Evolutionary conservation across 1,284 basidiomycete species (phyloP), one percentile per base, ranked within the genome.

Genomic region (Schizophyllum commune): DNA sequence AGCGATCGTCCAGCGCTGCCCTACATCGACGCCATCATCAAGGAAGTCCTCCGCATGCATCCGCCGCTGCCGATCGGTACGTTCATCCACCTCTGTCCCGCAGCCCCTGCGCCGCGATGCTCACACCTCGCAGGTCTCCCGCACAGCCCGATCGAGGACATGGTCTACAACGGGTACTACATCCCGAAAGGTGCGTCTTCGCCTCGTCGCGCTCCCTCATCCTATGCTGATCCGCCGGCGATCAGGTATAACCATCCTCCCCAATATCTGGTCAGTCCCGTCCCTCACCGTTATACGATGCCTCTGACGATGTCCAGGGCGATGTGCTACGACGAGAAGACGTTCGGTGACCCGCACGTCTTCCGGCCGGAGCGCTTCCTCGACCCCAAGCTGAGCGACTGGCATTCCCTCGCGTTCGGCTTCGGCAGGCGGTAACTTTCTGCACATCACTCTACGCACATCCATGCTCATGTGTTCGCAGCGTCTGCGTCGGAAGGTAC

Each of bases 121-220:
- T n/a, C n/a, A n/a, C n/a, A n/a, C n/a, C n/a, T 11, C 8, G 39
- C 9, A 47, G 39, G 39, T 9, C 17, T 57, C 52, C 39, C 55
- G 5, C 60, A 60, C 22, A 60, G 55, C 47, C 19, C 27, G 17
- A 3, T 51, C 8, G 39, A 61, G 33, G 60, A 61, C 21, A 34
- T 58, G 52, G 20, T 32, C 17, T 61, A 61, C 52, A 54, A 58
- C 22, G 56, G 74, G 8, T 73, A 72, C 59, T 56, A 72, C 2
- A 76, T 79, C 9, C 76, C 78, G 5, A 77, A 77, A 60, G 74
- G 72, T 19, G 64, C 70, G 1, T 32, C 59, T 11, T 64, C 74
- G 4, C 39, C 72, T 4, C 58, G 64, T 53, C 72, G 70, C 21
- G 11, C 1, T 68, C 57, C 63, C 57, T 56, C 27, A 3, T 34